These are phyloP conservation scores for Elongisporangium prolatum DNA, from an alignment of 352 stramenopile species.

Conservation along the genomic window DNA sequence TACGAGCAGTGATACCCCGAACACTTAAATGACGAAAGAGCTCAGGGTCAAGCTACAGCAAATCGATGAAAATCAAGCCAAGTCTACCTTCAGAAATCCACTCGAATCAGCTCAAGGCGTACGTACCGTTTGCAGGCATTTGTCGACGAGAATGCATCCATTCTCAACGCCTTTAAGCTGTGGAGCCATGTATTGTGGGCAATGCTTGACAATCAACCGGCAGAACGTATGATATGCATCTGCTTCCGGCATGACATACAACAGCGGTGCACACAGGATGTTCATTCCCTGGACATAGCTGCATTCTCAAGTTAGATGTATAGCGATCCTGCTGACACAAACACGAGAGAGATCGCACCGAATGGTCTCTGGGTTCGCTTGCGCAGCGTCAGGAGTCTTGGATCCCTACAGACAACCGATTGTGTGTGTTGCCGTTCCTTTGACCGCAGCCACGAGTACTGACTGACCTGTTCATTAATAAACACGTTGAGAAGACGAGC, in stretches of 20 bases:
- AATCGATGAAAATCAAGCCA: not conserved
- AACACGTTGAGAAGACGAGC: slow-evolving; percentile 90
- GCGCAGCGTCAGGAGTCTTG: not conserved
- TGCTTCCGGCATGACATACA: slow-evolving; percentile 91
- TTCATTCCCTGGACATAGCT: slow-evolving; percentile 94
- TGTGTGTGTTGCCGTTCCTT: not conserved
- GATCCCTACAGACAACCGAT: slow-evolving; percentile 13
- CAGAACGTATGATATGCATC: slow-evolving; percentile 91
- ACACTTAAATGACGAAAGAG: slow-evolving; percentile 75
- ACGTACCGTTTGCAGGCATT: slow-evolving; percentile 63
- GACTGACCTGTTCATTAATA: slow-evolving; percentile 72
- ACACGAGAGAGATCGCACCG: slow-evolving; percentile 12
- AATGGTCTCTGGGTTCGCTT: slow-evolving; percentile 33
- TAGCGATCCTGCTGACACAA: not conserved
- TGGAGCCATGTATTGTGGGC: slow-evolving; percentile 87
- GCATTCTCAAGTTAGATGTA: not conserved
- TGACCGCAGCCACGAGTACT: not conserved
- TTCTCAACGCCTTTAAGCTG: slow-evolving; percentile 81
- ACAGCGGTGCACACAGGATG: slow-evolving; percentile 81
- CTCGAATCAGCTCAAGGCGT: not conserved
- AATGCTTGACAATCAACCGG: slow-evolving; percentile 82
- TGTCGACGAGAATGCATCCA: slow-evolving; percentile 77
- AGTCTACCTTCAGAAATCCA: not conserved
- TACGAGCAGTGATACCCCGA: slow-evolving; percentile 71
- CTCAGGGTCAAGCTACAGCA: slow-evolving; percentile 65